Conservation (phyloP, 768 basidiomycete genomes). For the Infundibulicybe gibba region DNA sequence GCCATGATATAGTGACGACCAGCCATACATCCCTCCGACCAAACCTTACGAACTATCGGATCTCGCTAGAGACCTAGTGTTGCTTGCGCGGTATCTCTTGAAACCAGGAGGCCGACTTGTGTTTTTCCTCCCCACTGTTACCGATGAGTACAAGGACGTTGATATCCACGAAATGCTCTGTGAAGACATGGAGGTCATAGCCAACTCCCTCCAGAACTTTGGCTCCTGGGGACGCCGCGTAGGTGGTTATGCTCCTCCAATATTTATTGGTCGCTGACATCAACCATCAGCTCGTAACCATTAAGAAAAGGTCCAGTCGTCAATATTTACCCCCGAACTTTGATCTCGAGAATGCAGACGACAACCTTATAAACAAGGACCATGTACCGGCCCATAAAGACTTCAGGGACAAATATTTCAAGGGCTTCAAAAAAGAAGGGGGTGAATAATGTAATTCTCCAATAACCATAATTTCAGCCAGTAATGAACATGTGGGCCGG, state of each 20-base stretch:
- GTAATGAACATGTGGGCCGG: too few species aligned
- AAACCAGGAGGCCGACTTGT: slow-evolving; percentile 87
- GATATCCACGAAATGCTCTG: slow-evolving; percentile 79
- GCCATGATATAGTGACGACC: slow-evolving; percentile 37
- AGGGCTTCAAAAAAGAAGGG: slow-evolving; percentile 60
- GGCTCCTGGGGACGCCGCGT: slow-evolving; percentile 94
- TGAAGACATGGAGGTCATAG: slow-evolving; percentile 84
- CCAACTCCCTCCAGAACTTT: slow-evolving; percentile 90
- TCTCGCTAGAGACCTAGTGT: slow-evolving; percentile 77
- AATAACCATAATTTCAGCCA: too few species aligned
- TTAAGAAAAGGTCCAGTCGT: slow-evolving; percentile 59
- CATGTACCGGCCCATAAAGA: slow-evolving; percentile 83
- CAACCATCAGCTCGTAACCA: slow-evolving; percentile 74
- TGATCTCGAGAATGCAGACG: slow-evolving; percentile 21
- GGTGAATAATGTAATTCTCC: too few species aligned
- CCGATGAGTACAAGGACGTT: slow-evolving; percentile 84
- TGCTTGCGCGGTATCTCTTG: slow-evolving; percentile 78
- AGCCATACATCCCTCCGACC: slow-evolving; percentile 85
- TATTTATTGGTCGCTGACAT: slow-evolving; percentile 1
- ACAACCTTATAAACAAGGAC: neutral
- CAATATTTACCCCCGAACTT: slow-evolving; percentile 55
- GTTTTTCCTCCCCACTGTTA: slow-evolving; percentile 93
- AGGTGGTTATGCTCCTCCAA: slow-evolving; percentile 22
- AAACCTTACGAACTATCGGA: slow-evolving; percentile 90
- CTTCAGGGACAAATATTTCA: slow-evolving; percentile 87